Conservation (phyloP, 352 stramenopile species). For the Pythium phragmitis region DNA sequence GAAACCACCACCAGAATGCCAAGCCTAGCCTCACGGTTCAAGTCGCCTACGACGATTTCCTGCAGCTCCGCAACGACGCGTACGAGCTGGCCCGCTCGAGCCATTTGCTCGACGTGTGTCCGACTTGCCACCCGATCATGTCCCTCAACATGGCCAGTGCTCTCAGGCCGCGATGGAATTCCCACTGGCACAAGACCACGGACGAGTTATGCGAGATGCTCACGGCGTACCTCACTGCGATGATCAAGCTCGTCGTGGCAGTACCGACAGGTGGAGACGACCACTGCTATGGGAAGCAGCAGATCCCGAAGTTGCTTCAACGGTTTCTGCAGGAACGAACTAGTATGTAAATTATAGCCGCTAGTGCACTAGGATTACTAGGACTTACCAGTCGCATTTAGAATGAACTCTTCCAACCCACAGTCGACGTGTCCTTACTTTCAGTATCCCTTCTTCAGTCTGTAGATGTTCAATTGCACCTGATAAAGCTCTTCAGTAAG, state of each 20-base stretch:
- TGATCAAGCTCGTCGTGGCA: conserved; percentile 4
- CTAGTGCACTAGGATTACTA: no score
- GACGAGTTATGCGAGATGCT: conserved; percentile 11
- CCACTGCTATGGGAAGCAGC: conserved; percentile 5
- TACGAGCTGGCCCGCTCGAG: conserved; percentile 14
- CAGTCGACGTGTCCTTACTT: no score
- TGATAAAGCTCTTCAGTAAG: no score
- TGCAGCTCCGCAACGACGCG: conserved; percentile 18
- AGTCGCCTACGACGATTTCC: conserved; percentile 4
- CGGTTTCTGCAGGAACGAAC: neutral
- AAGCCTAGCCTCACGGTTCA: neutral
- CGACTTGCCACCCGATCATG: conserved; percentile 6
- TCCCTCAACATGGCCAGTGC: neutral
- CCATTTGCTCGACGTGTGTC: conserved; percentile 3
- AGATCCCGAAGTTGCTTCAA: conserved; percentile 4
- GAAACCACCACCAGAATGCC: no score
- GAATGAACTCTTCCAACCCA: no score
- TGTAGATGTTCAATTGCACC: no score
- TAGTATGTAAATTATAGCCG: no score
- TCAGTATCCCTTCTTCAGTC: no score
- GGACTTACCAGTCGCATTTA: no score
- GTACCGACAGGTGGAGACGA: neutral
- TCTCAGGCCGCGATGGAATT: conserved; percentile 15
- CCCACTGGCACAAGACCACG: conserved; percentile 9
- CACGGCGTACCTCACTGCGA: conserved; percentile 8